Evolutionary conservation across 441 rosid species (phyloP), one percentile per base, ranked within the genome.

Genomic region (Kokia cookei): DNA sequence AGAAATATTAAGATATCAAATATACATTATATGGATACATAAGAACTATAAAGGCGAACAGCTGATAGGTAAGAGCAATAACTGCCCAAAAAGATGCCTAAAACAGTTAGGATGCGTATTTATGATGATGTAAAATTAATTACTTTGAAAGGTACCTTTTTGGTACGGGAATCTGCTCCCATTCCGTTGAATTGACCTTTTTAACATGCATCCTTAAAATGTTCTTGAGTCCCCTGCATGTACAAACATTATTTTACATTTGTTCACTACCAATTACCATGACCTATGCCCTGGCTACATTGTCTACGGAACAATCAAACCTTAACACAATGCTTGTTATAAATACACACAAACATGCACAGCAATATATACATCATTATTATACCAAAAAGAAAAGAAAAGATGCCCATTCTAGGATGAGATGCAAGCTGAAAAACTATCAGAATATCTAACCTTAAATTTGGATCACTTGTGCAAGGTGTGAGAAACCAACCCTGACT

Each of bases 401-500:
- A 32, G 12, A 66, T 47, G 43, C 15, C 13, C 58, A 48, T 15
- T 47, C 14, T 29, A 50, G 45, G 27, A 51, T 29, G 24, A 13
- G 45, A 51, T 10, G 9, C 11, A 29, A 68, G n/a, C 45, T 50
- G 51, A 68, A 51, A 1, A 51, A 32, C 17, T 10, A 53, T 69
- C n/a, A 50, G n/a, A 17, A 32, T 32, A 60, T 72, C 88, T 77
- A 75, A 93, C 98, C 98, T 93, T 81, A 95, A 86, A 78, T 91
- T 74, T 32, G 99, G 98, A 85, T 88, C 89, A 72, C 86, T 89
- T 29, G 73, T 89, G 82, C 94, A 95, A 79, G 96, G 98, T 3
- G 98, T 91, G 77, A 93, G 85, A 76, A 95, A 95, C 99, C 98
- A 93, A 73, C 99, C 99, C 81, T 95, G 99, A 75, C 88, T 82